A percentile compares a stretch with the other conserved stretches of the same genome.
Evolutionary conservation across 441 rosid genomes (phyloP).

Genomic region (Populus hybrid): DNA sequence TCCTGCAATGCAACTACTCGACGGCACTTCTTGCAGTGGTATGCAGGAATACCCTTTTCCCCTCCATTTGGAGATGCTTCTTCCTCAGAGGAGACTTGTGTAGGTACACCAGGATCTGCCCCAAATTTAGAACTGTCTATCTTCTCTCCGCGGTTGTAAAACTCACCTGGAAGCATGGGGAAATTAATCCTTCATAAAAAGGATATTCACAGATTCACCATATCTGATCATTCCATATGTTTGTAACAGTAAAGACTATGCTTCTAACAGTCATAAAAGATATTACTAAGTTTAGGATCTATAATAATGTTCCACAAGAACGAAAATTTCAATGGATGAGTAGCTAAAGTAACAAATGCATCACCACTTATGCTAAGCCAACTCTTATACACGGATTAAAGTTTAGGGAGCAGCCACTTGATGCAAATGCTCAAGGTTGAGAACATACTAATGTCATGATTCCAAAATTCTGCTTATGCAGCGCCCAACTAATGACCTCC

Average conservation of each 20-base stretch:
- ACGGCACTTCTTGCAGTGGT: constrained; percentile 75
- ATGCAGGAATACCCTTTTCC: constrained; percentile 29
- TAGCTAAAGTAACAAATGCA: not conserved
- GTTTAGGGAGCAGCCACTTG: not conserved
- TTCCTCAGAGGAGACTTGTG: constrained; percentile 29
- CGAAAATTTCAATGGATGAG: not conserved
- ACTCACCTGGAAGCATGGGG: constrained; percentile 47
- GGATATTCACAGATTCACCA: not conserved
- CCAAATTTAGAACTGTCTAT: constrained; percentile 67
- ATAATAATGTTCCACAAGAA: not conserved
- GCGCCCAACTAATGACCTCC: not conserved
- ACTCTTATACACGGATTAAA: not conserved
- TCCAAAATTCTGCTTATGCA: not conserved
- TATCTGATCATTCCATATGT: not conserved
- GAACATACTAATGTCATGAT: not conserved
- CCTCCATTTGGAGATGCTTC: constrained; percentile 33
- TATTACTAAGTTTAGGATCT: not conserved
- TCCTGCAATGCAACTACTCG: constrained; percentile 65
- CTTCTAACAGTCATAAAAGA: not conserved
- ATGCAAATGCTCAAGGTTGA: not conserved
- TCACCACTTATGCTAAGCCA: not conserved
- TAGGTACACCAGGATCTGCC: constrained; percentile 60
- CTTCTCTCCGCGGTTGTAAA: constrained; percentile 66
- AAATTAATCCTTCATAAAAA: constrained; percentile 5
- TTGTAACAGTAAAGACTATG: not conserved